phyloP scores from a whole-genome alignment of 257 asterid species.

The Rhazya stricta region DNA sequence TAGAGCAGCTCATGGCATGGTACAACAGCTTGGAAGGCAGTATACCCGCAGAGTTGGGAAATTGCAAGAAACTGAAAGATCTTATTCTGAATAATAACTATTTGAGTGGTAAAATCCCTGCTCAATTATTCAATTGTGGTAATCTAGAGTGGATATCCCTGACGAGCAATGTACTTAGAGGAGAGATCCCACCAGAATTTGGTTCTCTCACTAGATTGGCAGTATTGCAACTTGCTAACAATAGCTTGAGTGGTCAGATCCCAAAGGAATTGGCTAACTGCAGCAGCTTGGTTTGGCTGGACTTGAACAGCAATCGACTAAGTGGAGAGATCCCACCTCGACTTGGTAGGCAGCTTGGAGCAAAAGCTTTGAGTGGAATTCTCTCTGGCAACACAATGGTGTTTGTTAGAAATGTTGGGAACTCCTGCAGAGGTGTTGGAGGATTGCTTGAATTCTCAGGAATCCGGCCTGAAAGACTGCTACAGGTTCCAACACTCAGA shows the following conservation, averaged over 20 bases:
- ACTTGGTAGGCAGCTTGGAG: slow-evolving; percentile 78
- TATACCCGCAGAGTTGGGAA: slow-evolving; percentile 73
- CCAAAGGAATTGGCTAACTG: slow-evolving; percentile 67
- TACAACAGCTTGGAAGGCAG: slow-evolving; percentile 74
- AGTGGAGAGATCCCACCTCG: slow-evolving; percentile 80
- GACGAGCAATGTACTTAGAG: slow-evolving; percentile 68
- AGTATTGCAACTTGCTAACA: slow-evolving; percentile 77
- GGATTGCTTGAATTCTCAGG: slow-evolving; percentile 87
- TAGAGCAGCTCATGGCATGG: slow-evolving; percentile 92
- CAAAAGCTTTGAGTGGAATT: slow-evolving; percentile 74
- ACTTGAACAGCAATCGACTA: slow-evolving; percentile 61
- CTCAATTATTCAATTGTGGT: slow-evolving; percentile 51
- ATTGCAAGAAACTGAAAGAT: slow-evolving; percentile 76
- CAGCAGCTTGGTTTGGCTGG: slow-evolving; percentile 84
- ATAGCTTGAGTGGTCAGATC: slow-evolving; percentile 69
- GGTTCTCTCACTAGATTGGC: slow-evolving; percentile 63
- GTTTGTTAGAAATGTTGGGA: slow-evolving; percentile 80
- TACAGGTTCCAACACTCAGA: slow-evolving; percentile 68
- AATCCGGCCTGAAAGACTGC: slow-evolving; percentile 69
- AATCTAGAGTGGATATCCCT: slow-evolving; percentile 82
- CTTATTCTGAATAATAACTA: slow-evolving; percentile 79
- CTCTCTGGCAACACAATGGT: slow-evolving; percentile 82
- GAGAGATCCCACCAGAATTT: slow-evolving; percentile 66
- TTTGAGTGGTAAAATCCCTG: slow-evolving; percentile 64
- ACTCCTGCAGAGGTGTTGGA: slow-evolving; percentile 90